A percentile compares a stretch with the other conserved stretches of the same genome.
phyloP scores from a whole-genome alignment of 177 flowering plant species.

The Vitis hybrid region DNA sequence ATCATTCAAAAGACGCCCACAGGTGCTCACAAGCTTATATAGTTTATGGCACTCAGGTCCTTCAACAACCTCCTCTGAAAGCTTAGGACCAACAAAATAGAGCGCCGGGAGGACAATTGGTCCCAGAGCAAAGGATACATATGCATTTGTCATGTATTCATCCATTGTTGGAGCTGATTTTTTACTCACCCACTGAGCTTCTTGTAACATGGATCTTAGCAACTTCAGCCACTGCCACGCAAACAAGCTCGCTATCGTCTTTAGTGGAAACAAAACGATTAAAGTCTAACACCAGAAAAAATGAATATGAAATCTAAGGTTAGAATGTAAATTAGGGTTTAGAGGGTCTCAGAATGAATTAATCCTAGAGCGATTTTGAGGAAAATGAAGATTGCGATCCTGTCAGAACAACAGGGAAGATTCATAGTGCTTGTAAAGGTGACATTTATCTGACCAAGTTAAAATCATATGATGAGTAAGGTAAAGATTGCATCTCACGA shows the following conservation, averaged over 20 bases:
- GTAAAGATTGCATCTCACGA: constrained; percentile 40
- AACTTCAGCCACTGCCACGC: constrained; percentile 71
- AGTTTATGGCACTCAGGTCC: constrained; percentile 50
- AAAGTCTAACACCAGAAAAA: not conserved
- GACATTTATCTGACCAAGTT: not conserved
- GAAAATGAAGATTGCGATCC: too few relatives aligned
- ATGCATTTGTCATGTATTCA: constrained; percentile 70
- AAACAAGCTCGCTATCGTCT: not conserved
- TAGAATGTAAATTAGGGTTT: not conserved
- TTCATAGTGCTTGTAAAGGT: not conserved
- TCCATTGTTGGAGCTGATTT: constrained; percentile 59
- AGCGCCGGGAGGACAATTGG: constrained; percentile 84
- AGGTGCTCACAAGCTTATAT: constrained; percentile 61
- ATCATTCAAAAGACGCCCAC: constrained; percentile 91
- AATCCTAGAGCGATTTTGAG: too few relatives aligned
- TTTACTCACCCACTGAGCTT: constrained; percentile 63
- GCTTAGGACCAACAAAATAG: constrained; percentile 73
- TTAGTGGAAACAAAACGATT: not conserved
- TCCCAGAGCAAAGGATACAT: constrained; percentile 81
- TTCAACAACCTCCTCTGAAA: constrained; percentile 52
- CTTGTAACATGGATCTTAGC: constrained; percentile 68
- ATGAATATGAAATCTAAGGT: not conserved
- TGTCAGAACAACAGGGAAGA: not conserved
- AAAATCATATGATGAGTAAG: not conserved
- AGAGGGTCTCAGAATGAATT: too few relatives aligned